Evolutionary conservation across 2,329 filamentous ascomycete genomes (phyloP).

Genomic region (Hirsutella thompsonii): DNA sequence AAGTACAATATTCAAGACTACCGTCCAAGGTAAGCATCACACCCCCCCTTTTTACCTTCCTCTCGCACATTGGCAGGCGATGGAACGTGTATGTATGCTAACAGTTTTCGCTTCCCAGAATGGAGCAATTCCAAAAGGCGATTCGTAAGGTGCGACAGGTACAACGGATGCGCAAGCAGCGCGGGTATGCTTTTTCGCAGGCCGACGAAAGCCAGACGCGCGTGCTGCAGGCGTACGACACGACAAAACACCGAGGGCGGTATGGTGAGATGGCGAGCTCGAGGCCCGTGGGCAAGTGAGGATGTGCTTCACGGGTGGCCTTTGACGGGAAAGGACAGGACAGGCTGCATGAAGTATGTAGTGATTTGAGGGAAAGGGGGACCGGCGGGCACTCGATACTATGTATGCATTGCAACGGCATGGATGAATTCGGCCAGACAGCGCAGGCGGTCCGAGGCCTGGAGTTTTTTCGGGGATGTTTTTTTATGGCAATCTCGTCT

Average conservation of each 20-base stretch:
- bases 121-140: constrained; percentile 99
- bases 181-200: constrained; percentile 95
- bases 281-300: constrained; percentile 15
- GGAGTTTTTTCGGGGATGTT: too few species aligned
- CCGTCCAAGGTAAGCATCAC: constrained; percentile 58
- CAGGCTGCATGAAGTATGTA: too few species aligned
- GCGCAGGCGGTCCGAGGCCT: too few species aligned
- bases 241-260: constrained; percentile 76
- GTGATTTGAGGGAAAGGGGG: too few species aligned
- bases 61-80: neutral
- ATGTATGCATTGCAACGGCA: too few species aligned
- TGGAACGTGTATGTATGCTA: neutral
- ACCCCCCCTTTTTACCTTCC: neutral
- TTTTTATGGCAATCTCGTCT: too few species aligned
- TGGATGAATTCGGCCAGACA: too few species aligned
- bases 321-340: too few species aligned
- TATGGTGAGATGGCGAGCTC: constrained; percentile 84
- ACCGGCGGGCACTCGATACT: too few species aligned
- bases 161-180: constrained; percentile 97
- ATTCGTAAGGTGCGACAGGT: constrained; percentile 97
- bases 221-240: constrained; percentile 95
- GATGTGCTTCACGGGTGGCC: neutral
- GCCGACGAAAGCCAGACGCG: constrained; percentile 93
- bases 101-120: constrained; percentile 38
- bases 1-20: constrained; percentile 99